Percentiles rank a stretch among this genome's conserved stretches.
Evolutionary conservation across 345 rosid genomes (phyloP).

Genomic region (Hevea brasiliensis): DNA sequence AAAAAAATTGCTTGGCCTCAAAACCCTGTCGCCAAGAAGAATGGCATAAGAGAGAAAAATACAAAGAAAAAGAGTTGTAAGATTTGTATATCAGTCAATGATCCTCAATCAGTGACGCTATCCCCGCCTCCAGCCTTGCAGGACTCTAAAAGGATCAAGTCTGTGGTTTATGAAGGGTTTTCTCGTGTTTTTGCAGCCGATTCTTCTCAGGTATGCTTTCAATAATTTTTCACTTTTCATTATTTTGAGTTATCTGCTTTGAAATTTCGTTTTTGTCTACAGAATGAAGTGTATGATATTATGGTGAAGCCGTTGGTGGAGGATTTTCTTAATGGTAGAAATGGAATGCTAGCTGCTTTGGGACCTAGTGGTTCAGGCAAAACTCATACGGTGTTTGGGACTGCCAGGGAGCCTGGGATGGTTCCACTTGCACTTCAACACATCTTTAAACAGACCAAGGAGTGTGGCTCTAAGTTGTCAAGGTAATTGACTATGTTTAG

Average conservation of each 20-base stretch:
- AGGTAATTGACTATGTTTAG: constrained; percentile 40
- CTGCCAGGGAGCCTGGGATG: constrained; percentile 70
- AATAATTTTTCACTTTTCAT: background rate
- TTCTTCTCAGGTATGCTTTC: constrained; percentile 56
- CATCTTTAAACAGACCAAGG: constrained; percentile 43
- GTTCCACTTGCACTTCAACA: constrained; percentile 62
- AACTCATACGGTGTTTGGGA: constrained; percentile 87
- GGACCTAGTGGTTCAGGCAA: constrained; percentile 95
- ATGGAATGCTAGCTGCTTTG: constrained; percentile 82
- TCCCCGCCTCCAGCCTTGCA: constrained; percentile 59
- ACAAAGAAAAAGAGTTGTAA: constrained; percentile 39
- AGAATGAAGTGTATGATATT: constrained; percentile 65
- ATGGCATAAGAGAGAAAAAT: constrained; percentile 21
- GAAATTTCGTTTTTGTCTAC: background rate
- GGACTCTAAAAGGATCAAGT: constrained; percentile 61
- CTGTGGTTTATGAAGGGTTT: constrained; percentile 86
- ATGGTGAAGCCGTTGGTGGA: constrained; percentile 79
- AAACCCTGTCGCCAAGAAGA: constrained; percentile 46
- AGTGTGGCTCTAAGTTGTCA: constrained; percentile 20
- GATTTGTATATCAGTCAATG: constrained; percentile 47
- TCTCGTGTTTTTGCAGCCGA: constrained; percentile 65
- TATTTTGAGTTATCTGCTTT: background rate
- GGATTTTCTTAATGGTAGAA: constrained; percentile 69
- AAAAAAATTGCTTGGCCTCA: constrained; percentile 66
- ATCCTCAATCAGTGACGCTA: constrained; percentile 57